A percentile compares a stretch with the other conserved stretches of the same genome.
Evolutionary conservation across 2,329 filamentous ascomycete genomes (phyloP).

Genomic region (Scortechinia acanthostroma): DNA sequence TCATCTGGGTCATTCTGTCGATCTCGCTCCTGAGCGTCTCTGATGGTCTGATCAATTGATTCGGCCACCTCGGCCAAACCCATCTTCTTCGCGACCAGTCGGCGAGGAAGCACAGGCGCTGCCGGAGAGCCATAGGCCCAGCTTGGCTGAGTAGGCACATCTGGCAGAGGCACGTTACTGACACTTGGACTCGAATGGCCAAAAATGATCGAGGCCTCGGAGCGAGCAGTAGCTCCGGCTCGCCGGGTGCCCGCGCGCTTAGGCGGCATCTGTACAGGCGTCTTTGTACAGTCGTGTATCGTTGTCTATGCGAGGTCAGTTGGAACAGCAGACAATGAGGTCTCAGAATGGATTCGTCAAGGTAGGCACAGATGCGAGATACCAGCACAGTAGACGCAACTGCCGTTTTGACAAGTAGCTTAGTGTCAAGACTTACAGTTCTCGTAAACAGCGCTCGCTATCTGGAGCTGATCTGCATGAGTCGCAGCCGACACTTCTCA

Average conservation of each 20-base stretch:
- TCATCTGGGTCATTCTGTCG: not conserved
- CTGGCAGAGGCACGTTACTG: not conserved
- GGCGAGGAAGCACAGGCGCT: constrained; percentile 13
- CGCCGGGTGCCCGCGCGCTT: constrained; percentile 12
- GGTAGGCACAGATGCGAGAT: too few relatives aligned
- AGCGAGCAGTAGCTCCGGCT: constrained; percentile 6
- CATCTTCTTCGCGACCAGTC: constrained; percentile 9
- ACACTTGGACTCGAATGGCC: not conserved
- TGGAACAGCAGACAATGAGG: too few relatives aligned
- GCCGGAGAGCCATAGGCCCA: constrained; percentile 6
- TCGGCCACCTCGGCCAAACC: constrained; percentile 4
- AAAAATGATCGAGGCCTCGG: constrained; percentile 5
- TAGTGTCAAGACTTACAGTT: too few relatives aligned
- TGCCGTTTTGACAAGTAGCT: too few relatives aligned
- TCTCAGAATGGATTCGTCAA: too few relatives aligned
- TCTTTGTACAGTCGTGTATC: too few relatives aligned
- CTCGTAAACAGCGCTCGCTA: too few relatives aligned
- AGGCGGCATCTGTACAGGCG: constrained; percentile 12
- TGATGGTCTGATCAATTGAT: not conserved
- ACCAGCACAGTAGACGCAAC: too few relatives aligned
- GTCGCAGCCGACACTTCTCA: too few relatives aligned
- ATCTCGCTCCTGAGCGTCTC: not conserved
- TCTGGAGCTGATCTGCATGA: too few relatives aligned
- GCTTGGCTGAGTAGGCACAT: not conserved
- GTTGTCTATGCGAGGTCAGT: too few relatives aligned